Evolutionary conservation across 1,284 basidiomycete species (phyloP).

Genomic region (Prillingera fragicola): DNA sequence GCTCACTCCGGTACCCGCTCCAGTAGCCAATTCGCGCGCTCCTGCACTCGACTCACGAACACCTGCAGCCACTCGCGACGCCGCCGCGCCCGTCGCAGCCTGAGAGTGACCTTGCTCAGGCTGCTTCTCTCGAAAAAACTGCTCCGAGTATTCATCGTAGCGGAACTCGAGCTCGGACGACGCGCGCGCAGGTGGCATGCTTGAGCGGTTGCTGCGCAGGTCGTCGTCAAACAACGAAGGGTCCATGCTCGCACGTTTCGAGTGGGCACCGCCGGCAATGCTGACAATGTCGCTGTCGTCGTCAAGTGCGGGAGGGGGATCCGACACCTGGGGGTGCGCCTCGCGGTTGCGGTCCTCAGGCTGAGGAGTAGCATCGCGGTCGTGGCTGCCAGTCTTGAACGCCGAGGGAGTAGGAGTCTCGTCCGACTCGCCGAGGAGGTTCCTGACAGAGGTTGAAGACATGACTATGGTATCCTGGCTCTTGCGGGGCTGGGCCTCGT

Average conservation of each 20-base stretch:
- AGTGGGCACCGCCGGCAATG: conserved; percentile 1
- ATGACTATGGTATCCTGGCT: conserved; percentile 1
- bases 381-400: neutral
- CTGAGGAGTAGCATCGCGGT: neutral
- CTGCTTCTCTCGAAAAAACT: conserved; percentile 9
- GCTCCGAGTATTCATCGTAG: conserved; percentile 18
- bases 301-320: conserved; percentile 5
- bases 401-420: neutral
- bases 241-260: neutral
- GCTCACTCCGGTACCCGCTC: no score
- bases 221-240: conserved; percentile 4
- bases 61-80: no score
- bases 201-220: conserved; percentile 7
- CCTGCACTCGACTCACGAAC: no score
- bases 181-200: conserved; percentile 15
- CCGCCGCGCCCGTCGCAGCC: no score
- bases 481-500: neutral
- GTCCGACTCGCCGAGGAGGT: neutral
- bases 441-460: neutral
- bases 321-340: conserved; percentile 1
- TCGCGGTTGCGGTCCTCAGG: conserved; percentile 1
- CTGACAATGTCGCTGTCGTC: conserved; percentile 18
- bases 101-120: no score
- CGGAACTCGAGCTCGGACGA: conserved; percentile 18
- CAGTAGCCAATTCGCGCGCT: no score